These are phyloP conservation scores for Chaetomiaceae sp. DNA, from an alignment of 2,329 filamentous ascomycete species.

Conservation along the genomic window DNA sequence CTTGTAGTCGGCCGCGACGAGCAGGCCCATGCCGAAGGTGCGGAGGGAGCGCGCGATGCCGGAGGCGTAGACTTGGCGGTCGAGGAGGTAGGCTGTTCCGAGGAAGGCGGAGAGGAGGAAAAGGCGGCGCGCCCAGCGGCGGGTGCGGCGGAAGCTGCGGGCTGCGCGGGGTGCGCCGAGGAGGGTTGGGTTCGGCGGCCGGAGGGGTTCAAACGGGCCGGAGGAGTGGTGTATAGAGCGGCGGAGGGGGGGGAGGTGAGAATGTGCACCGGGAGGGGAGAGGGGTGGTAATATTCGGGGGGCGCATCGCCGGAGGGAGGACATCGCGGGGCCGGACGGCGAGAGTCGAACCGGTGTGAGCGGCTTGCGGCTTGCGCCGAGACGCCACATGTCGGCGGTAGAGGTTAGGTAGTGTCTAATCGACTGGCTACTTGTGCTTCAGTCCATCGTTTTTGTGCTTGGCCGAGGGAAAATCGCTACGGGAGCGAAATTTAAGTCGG, in stretches of 20 bases:
- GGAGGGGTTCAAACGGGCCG: slow-evolving; percentile 58
- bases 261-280: neutral
- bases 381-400: slow-evolving; percentile 13
- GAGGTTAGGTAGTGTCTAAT: neutral
- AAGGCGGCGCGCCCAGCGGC: slow-evolving; percentile 74
- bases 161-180: slow-evolving; percentile 68
- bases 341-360: neutral
- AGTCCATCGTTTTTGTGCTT: slow-evolving; percentile 3
- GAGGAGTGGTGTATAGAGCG: slow-evolving; percentile 11
- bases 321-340: neutral
- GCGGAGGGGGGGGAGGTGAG: neutral
- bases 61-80: slow-evolving; percentile 72
- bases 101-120: slow-evolving; percentile 55
- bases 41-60: slow-evolving; percentile 72
- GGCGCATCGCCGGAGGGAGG: neutral
- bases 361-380: neutral
- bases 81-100: slow-evolving; percentile 62
- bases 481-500: neutral
- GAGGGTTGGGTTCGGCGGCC: slow-evolving; percentile 72
- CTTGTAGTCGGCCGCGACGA: slow-evolving; percentile 91
- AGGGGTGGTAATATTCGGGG: neutral
- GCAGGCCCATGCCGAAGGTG: slow-evolving; percentile 74
- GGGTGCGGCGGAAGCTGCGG: slow-evolving; percentile 64
- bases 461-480: neutral
- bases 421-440: neutral